phyloP scores from a whole-genome alignment of 768 basidiomycete species.

The Boletus reticulatus region DNA sequence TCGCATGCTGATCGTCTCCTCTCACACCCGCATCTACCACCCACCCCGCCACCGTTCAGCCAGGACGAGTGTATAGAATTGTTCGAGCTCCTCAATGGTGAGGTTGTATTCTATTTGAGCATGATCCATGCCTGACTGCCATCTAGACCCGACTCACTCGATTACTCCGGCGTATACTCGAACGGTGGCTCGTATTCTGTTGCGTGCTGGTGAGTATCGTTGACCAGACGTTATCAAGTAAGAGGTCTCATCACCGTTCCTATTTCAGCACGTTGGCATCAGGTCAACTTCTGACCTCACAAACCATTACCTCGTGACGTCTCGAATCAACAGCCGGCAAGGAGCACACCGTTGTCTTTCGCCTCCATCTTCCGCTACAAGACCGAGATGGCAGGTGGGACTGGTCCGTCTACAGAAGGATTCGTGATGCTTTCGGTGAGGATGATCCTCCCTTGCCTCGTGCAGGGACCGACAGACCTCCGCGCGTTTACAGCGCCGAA shows the following conservation, averaged over 20 bases:
- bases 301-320: conserved; percentile 63
- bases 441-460: not conserved
- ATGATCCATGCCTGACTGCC: not conserved
- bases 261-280: conserved; percentile 63
- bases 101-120: not conserved
- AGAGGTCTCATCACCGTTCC: conserved; percentile 5
- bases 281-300: conserved; percentile 64
- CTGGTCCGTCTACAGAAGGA: conserved; percentile 46
- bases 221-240: not conserved
- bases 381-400: conserved; percentile 54
- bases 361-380: conserved; percentile 71
- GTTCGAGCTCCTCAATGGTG: conserved; percentile 50
- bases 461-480: not conserved
- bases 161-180: conserved; percentile 50
- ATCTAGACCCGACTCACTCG: conserved; percentile 19
- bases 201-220: conserved; percentile 57
- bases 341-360: conserved; percentile 46
- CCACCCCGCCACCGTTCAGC: conserved; percentile 63
- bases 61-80: conserved; percentile 79
- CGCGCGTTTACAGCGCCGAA: conserved; percentile 36
- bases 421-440: conserved; percentile 56
- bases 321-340: conserved; percentile 23
- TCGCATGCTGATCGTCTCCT: conserved; percentile 77
- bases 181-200: conserved; percentile 63
- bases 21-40: conserved; percentile 45